phyloP scores from a whole-genome alignment of 768 basidiomycete species.

The Pleurotus ostreatus region DNA sequence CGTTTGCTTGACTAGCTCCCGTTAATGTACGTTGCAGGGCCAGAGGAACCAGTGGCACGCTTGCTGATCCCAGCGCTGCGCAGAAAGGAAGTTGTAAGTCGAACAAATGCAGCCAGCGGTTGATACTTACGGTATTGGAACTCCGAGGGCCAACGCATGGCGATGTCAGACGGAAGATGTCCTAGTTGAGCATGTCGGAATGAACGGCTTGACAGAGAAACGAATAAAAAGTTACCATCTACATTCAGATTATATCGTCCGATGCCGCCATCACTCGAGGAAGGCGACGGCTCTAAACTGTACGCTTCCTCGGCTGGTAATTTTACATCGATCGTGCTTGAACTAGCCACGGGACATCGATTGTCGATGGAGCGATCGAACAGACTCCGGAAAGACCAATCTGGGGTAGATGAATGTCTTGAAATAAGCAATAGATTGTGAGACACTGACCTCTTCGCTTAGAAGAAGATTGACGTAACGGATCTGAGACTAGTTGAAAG shows the following conservation, averaged over 20 bases:
- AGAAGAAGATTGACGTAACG: conserved; percentile 51
- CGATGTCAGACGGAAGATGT: conserved; percentile 48
- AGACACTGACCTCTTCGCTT: conserved; percentile 48
- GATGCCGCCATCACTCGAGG: conserved; percentile 23
- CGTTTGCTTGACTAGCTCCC: conserved; percentile 73
- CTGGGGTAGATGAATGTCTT: conserved; percentile 27
- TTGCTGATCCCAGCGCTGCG: conserved; percentile 32
- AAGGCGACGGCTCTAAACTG: conserved; percentile 50
- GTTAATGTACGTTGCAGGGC: conserved; percentile 67
- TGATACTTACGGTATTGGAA: conserved; percentile 58
- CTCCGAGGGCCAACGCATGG: conserved; percentile 47
- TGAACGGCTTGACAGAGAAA: not conserved
- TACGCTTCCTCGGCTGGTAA: conserved; percentile 41
- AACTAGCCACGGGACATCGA: conserved; percentile 66
- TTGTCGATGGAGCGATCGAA: conserved; percentile 65
- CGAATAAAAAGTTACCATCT: conserved; percentile 28
- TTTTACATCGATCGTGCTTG: conserved; percentile 49
- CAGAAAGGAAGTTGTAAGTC: not conserved
- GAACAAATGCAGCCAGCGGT: not conserved
- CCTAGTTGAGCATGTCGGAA: conserved; percentile 23
- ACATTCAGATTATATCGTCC: conserved; percentile 47
- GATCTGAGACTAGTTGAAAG: conserved; percentile 78
- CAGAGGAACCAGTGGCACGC: conserved; percentile 43
- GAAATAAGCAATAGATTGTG: not conserved
- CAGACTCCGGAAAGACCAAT: conserved; percentile 69